Evolutionary conservation across 768 basidiomycete genomes (phyloP).

Genomic region (Cubamyces lactineus): DNA sequence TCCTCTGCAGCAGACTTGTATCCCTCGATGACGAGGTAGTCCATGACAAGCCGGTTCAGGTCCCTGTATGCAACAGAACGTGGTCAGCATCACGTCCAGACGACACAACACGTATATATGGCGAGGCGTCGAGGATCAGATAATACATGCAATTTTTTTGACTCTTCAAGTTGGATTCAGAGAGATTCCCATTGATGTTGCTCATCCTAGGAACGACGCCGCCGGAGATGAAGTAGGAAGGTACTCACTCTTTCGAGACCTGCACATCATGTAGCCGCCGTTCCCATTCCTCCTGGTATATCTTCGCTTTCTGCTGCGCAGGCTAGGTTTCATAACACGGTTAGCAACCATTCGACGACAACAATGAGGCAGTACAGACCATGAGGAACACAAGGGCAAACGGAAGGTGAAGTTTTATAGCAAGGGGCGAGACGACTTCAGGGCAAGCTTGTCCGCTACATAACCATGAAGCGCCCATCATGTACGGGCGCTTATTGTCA

Average conservation of each 20-base stretch:
- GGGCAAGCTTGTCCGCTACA: conserved; percentile 38
- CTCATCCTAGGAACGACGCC: conserved; percentile 57
- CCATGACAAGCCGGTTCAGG: conserved; percentile 92
- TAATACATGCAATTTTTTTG: conserved; percentile 78
- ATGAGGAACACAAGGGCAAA: conserved; percentile 30
- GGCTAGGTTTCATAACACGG: conserved; percentile 25
- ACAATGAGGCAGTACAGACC: conserved; percentile 26
- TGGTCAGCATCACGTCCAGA: conserved; percentile 27
- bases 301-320: conserved; percentile 54
- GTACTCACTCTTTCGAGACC: conserved; percentile 87
- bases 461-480: neutral
- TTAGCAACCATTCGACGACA: neutral
- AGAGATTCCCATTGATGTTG: conserved; percentile 97
- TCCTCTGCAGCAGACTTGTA: conserved; percentile 96
- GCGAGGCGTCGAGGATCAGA: conserved; percentile 58
- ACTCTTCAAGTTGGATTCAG: conserved; percentile 76
- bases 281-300: conserved; percentile 88
- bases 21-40: conserved; percentile 97
- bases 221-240: conserved; percentile 19
- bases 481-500: neutral
- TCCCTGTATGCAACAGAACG: conserved; percentile 58
- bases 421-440: conserved; percentile 36
- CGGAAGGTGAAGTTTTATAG: conserved; percentile 38
- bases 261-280: conserved; percentile 78
- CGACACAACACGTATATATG: conserved; percentile 9